Conservation (phyloP, 768 basidiomycete genomes). For the Tephrocybe rancida region DNA sequence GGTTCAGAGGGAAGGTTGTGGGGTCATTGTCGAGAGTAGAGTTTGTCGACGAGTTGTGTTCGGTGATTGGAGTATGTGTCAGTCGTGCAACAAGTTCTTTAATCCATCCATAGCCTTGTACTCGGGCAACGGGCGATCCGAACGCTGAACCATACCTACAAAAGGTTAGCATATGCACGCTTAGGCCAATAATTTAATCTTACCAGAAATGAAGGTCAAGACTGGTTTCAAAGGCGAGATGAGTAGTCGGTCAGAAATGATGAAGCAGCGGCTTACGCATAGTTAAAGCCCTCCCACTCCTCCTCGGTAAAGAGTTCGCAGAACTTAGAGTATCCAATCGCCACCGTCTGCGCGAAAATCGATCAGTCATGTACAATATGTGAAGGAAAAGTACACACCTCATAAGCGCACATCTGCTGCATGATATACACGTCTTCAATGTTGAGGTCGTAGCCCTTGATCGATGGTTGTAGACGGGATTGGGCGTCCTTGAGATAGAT, state of each 20-base stretch:
- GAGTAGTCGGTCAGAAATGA: background rate
- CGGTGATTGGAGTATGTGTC: conserved; percentile 69
- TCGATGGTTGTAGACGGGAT: conserved; percentile 55
- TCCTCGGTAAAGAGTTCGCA: conserved; percentile 88
- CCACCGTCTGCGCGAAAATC: conserved; percentile 69
- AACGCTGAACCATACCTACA: conserved; percentile 72
- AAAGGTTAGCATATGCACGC: conserved; percentile 4
- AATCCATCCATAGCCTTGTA: conserved; percentile 78
- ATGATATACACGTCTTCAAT: conserved; percentile 74
- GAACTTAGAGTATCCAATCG: conserved; percentile 89
- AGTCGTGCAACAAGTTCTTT: conserved; percentile 85
- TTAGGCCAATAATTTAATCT: background rate
- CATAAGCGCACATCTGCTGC: conserved; percentile 86
- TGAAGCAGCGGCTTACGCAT: conserved; percentile 53
- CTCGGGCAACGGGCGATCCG: conserved; percentile 78
- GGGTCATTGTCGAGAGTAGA: conserved; percentile 72
- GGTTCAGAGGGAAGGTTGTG: conserved; percentile 69
- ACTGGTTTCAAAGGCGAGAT: conserved; percentile 30
- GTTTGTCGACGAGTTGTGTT: conserved; percentile 84
- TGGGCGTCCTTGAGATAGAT: conserved; percentile 73
- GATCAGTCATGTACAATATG: conserved; percentile 2
- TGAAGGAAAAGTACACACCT: conserved; percentile 44
- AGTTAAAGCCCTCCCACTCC: conserved; percentile 94
- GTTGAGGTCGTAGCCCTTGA: conserved; percentile 64
- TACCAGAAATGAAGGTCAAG: conserved; percentile 70